phyloP scores from a whole-genome alignment of 176 grass and related monocot genomes.

The Carex pumila region DNA sequence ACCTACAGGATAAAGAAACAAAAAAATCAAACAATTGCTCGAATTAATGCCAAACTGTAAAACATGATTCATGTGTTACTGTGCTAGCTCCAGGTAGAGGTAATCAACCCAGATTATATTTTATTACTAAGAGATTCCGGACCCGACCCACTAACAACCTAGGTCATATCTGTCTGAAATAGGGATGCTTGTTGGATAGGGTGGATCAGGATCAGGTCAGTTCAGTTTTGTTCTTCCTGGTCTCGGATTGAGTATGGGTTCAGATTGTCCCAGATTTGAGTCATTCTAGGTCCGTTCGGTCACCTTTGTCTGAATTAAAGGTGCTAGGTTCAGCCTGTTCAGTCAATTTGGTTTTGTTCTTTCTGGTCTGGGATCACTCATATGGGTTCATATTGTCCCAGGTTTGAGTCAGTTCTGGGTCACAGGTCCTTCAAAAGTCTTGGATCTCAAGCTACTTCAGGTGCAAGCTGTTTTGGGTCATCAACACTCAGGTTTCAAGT shows the following conservation, averaged over 20 bases:
- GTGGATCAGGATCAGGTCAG: not conserved
- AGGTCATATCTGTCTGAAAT: not conserved
- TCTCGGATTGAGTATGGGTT: not conserved
- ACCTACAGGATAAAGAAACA: conserved; percentile 10
- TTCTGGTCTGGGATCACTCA: not conserved
- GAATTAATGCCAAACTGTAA: not conserved
- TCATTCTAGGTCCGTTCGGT: not conserved
- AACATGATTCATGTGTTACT: not conserved
- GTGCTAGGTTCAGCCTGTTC: not conserved
- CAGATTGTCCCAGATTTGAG: not conserved
- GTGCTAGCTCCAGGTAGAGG: not conserved
- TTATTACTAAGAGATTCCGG: not conserved
- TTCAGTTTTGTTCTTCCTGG: not conserved
- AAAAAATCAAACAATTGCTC: not conserved
- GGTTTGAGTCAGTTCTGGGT: not conserved
- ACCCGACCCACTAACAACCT: not conserved
- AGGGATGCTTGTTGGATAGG: not conserved
- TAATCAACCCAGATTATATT: not conserved
- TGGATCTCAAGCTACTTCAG: not conserved
- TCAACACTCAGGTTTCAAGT: not conserved
- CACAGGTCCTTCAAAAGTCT: not conserved
- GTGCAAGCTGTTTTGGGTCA: not conserved
- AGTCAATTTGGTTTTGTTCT: not conserved
- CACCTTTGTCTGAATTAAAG: not conserved
- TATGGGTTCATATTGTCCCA: not conserved